Conservation (phyloP, 2,329 filamentous ascomycete species). For the Claviceps sp. region DNA sequence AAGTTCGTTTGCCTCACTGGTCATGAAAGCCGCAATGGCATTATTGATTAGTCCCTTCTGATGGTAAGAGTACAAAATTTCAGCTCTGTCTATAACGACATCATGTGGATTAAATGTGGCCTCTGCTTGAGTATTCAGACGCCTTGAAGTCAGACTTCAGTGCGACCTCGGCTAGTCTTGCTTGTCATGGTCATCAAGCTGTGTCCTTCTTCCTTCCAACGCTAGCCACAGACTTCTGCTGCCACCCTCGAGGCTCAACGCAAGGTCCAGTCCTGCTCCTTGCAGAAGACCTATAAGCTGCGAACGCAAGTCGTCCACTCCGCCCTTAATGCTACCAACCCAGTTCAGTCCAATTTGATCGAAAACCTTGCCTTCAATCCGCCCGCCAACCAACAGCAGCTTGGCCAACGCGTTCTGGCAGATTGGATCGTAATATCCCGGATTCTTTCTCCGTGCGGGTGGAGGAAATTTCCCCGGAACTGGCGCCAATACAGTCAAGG, state of each 20-base stretch:
- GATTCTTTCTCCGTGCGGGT: constrained; percentile 61
- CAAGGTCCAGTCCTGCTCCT: constrained; percentile 63
- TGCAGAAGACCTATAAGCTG: constrained; percentile 75
- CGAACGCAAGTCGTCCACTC: constrained; percentile 64
- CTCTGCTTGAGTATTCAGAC: too few relatives aligned
- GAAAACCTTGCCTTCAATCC: constrained; percentile 76
- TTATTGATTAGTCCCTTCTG: too few relatives aligned
- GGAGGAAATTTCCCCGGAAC: constrained; percentile 60
- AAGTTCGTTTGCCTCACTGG: too few relatives aligned
- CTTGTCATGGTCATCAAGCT: constrained; percentile 52
- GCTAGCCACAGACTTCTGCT: constrained; percentile 77
- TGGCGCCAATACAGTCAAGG: constrained; percentile 65
- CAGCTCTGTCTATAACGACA: neutral
- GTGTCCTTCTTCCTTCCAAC: constrained; percentile 65
- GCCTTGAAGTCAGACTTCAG: too few relatives aligned
- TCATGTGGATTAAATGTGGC: neutral
- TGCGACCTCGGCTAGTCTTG: neutral
- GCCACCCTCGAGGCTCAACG: constrained; percentile 65
- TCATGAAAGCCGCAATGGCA: too few relatives aligned
- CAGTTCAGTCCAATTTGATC: constrained; percentile 55
- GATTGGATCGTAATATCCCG: constrained; percentile 65
- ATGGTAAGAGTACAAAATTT: too few relatives aligned
- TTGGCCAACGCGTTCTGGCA: constrained; percentile 80
- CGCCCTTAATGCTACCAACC: constrained; percentile 65
- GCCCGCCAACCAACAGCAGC: constrained; percentile 71